Conservation (phyloP, 176 grass and related monocot species). For the Hsuehochloa calcarea region DNA sequence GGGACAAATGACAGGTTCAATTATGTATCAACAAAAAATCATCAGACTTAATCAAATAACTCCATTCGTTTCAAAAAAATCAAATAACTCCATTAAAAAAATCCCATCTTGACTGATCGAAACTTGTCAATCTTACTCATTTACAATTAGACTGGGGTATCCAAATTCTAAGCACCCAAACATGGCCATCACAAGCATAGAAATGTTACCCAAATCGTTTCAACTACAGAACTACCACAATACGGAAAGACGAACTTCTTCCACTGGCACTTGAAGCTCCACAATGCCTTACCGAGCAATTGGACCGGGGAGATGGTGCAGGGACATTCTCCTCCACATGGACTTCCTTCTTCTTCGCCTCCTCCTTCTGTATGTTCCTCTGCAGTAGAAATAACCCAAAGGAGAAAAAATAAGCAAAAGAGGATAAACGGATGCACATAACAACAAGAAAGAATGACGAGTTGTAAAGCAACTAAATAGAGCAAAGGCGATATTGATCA, state of each 20-base stretch:
- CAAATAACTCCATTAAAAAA: neutral
- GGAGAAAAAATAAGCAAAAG: conserved; percentile 9
- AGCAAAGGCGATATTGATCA: neutral
- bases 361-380: conserved; percentile 91
- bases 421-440: neutral
- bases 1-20: neutral
- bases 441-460: neutral
- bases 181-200: neutral
- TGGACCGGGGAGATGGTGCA: conserved; percentile 84
- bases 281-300: conserved; percentile 49
- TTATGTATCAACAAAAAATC: neutral
- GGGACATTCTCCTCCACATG: conserved; percentile 85
- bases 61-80: neutral
- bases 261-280: neutral
- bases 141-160: neutral
- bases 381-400: conserved; percentile 24
- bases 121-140: neutral
- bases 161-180: neutral
- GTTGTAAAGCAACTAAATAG: neutral
- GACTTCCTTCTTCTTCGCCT: conserved; percentile 98
- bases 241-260: neutral
- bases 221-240: conserved; percentile 3
- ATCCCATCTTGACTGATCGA: neutral
- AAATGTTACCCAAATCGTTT: neutral
- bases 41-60: neutral